These are phyloP conservation scores for Fagus crenata DNA, from an alignment of 306 rosid species.

Conservation along the genomic window DNA sequence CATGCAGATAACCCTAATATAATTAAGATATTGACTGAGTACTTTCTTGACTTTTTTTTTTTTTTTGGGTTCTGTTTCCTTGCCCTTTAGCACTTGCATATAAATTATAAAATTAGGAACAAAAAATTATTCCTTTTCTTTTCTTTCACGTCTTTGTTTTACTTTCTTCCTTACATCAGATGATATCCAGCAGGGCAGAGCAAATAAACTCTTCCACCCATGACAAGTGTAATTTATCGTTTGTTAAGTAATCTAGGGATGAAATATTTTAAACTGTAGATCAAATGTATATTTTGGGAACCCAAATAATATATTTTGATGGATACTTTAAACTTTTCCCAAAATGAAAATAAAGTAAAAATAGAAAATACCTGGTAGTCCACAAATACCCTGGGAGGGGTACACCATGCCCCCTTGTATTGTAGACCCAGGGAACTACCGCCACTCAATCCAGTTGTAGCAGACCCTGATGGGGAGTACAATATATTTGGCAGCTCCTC, in stretches of 20 bases:
- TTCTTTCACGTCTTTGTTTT: neutral
- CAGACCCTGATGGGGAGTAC: constrained; percentile 88
- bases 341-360: constrained; percentile 15
- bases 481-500: constrained; percentile 65
- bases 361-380: constrained; percentile 78
- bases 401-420: constrained; percentile 96
- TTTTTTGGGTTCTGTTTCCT: neutral
- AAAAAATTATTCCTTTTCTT: neutral
- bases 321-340: neutral
- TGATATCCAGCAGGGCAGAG: neutral
- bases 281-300: constrained; percentile 7
- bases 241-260: neutral
- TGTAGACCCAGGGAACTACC: constrained; percentile 93
- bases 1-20: neutral
- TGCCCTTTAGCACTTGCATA: neutral
- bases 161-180: neutral
- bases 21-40: neutral
- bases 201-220: neutral
- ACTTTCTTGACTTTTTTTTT: neutral
- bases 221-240: neutral
- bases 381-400: constrained; percentile 93
- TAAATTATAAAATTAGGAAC: neutral
- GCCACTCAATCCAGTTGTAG: constrained; percentile 95
- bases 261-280: neutral
- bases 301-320: constrained; percentile 6